Conservation (phyloP, 2,329 filamentous ascomycete genomes). For the Penicillium crustosum region DNA sequence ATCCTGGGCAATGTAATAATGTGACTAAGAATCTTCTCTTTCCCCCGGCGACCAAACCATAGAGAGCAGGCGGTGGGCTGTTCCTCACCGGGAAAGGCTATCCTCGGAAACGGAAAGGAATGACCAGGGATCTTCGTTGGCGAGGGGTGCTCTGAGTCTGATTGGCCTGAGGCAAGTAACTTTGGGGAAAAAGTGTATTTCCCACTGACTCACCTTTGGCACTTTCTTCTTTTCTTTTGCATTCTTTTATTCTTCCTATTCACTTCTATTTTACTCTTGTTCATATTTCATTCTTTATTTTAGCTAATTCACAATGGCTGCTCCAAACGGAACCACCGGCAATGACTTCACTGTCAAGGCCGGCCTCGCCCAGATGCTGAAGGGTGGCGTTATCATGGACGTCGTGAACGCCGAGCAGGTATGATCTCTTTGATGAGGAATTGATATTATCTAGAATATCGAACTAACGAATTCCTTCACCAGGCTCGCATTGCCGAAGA, state of each 20-base stretch:
- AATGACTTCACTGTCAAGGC: conserved; percentile 85
- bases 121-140: not conserved
- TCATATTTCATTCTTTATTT: conserved; percentile 5
- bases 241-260: conserved; percentile 7
- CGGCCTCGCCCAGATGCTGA: conserved; percentile 94
- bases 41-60: too few relatives aligned
- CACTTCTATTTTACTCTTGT: conserved; percentile 6
- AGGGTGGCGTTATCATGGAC: conserved; percentile 99
- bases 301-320: conserved; percentile 35
- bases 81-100: not conserved
- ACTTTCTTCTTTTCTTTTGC: conserved; percentile 1
- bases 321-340: conserved; percentile 36
- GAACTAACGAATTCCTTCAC: not conserved
- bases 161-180: conserved; percentile 19
- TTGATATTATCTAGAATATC: not conserved
- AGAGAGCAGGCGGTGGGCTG: conserved; percentile 17
- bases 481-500: conserved; percentile 97
- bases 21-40: too few relatives aligned
- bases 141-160: conserved; percentile 11
- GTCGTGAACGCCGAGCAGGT: conserved; percentile 87
- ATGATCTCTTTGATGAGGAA: conserved; percentile 12
- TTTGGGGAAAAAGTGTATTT: conserved; percentile 20
- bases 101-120: conserved; percentile 14
- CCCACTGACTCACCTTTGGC: conserved; percentile 24
- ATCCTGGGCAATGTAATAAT: not conserved